Base-by-base conservation (phyloP, 2,329 filamentous ascomycete genomes). In the Aspergillus neoniger region DNA sequence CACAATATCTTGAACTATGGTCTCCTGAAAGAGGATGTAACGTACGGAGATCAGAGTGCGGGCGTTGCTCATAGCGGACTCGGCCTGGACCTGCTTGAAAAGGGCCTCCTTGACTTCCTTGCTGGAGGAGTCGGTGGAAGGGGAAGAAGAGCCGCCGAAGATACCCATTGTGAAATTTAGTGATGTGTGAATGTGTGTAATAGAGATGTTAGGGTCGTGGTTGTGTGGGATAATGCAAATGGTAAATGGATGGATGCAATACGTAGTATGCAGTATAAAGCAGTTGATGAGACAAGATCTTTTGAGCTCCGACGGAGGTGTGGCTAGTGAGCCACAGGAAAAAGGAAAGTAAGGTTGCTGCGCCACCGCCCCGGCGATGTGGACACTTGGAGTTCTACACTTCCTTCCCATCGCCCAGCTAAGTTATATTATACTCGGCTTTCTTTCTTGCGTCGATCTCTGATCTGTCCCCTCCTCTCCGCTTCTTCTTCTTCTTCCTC, bases 11-110 rank as follows among this genome's bases (percentile, higher is more conserved):
- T 21, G 21, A 50, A 38, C 30, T 43, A 43, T 8, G 43, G 25
- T 53, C 32, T 5, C 23, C 19, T 6, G 32, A 2, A 15, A 23
- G 17, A 41, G n/a, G 38, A 48, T 60, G 41, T 51, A 51, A 71
- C 80, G 57, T 80, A 90, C 89, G 77, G 89, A 84, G 70, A 93
- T 90, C 69, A 93, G 81, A 66, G 83, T 81, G 65, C 86, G 84
- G 49, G 88, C 89, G 70, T 92, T 92, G 70, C 80, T 82, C 67
- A 90, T 80, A 75, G 86, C 87, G 63, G 85, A 81, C 76, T 90
- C 86, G 65, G 83, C 76, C 73, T 85, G 83, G 65, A 90, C 80
- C 75, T 89, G 86, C 77, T 85, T 82, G 73, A 89, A 85, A 60
- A 91, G 70, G 55, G 83, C 74, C 80, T 82, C 77, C 83, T 80